A percentile compares a stretch with the other conserved stretches of the same genome.
These are phyloP conservation scores for Oryza nivara DNA, from an alignment of 176 grass and related monocot genomes.

Conservation along the genomic window DNA sequence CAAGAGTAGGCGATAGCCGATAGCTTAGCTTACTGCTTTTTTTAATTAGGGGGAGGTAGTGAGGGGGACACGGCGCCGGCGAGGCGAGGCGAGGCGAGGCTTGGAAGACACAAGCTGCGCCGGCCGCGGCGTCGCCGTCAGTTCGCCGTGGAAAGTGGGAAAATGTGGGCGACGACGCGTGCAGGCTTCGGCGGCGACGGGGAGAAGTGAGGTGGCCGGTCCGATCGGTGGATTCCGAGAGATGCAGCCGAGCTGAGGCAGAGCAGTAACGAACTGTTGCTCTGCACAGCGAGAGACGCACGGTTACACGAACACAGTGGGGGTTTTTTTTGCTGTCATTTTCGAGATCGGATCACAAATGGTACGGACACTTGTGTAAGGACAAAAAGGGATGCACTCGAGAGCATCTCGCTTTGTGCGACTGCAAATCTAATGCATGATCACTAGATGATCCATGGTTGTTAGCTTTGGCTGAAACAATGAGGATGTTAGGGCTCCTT, in stretches of 20 bases:
- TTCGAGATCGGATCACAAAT: not conserved
- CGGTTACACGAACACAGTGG: not conserved
- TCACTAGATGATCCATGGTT: no score
- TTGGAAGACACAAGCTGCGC: conserved; percentile 18
- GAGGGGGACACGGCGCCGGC: conserved; percentile 38
- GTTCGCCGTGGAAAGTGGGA: not conserved
- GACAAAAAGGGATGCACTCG: not conserved
- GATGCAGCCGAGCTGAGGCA: not conserved
- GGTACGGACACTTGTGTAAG: not conserved
- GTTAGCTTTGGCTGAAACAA: no score
- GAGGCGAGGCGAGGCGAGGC: conserved; percentile 23
- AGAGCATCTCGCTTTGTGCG: not conserved
- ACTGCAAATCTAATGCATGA: not conserved
- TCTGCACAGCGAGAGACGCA: not conserved
- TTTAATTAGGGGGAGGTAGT: not conserved
- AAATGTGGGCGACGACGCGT: not conserved
- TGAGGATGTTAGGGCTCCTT: no score
- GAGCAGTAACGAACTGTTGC: not conserved
- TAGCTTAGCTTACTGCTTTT: not conserved
- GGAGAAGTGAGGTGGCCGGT: not conserved
- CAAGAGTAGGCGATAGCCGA: not conserved
- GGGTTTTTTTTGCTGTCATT: not conserved
- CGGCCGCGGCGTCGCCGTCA: not conserved
- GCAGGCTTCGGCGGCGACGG: not conserved
- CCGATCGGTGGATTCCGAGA: not conserved